A percentile compares a stretch with the other conserved stretches of the same genome.
Conservation (phyloP, 345 rosid species). For the Firmiana major region DNA sequence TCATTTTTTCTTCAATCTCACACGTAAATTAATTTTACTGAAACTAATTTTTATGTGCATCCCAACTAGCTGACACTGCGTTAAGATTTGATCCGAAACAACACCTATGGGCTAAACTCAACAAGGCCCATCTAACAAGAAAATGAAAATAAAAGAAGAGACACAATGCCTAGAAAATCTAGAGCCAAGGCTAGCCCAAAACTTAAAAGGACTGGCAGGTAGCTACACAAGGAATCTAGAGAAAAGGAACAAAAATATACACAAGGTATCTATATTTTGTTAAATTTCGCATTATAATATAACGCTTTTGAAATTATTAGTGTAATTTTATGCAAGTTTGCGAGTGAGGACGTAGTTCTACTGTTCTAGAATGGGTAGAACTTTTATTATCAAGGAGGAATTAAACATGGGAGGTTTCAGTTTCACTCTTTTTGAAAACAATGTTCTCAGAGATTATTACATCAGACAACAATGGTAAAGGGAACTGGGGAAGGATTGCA, state of each 20-base stretch:
- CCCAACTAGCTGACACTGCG: too few relatives aligned
- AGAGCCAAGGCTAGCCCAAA: neutral
- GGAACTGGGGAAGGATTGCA: slow-evolving; percentile 31
- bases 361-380: neutral
- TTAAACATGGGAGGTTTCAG: slow-evolving; percentile 36
- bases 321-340: too few relatives aligned
- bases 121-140: neutral
- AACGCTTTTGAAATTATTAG: too few relatives aligned
- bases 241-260: too few relatives aligned
- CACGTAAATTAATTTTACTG: too few relatives aligned
- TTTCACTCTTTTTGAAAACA: slow-evolving; percentile 30
- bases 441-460: slow-evolving; percentile 28
- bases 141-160: neutral
- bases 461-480: slow-evolving; percentile 28
- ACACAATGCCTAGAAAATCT: neutral
- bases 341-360: too few relatives aligned
- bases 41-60: too few relatives aligned
- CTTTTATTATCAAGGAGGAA: neutral
- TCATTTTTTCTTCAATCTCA: too few relatives aligned
- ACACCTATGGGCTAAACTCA: too few relatives aligned
- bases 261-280: too few relatives aligned
- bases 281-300: too few relatives aligned
- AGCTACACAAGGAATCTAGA: too few relatives aligned
- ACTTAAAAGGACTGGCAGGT: neutral
- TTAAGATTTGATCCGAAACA: neutral